Conservation (phyloP, 306 rosid genomes). For the Vicia sativa region DNA sequence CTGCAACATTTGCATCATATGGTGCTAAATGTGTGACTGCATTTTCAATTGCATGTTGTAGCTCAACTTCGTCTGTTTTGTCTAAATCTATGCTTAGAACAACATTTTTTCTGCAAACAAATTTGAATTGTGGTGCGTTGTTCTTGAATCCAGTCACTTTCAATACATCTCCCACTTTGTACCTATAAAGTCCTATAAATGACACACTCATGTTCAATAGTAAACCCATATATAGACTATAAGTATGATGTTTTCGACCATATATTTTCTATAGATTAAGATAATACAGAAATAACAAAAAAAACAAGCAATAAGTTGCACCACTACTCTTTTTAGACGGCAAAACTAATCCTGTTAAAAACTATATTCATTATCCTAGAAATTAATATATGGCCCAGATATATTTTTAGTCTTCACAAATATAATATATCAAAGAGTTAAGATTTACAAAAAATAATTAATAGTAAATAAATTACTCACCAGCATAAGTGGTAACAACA, state of each 20-base stretch:
- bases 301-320: too few relatives aligned
- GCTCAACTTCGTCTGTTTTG: constrained; percentile 89
- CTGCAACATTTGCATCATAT: constrained; percentile 62
- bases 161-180: constrained; percentile 83
- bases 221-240: not conserved
- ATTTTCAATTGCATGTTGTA: constrained; percentile 71
- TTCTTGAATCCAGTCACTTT: constrained; percentile 86
- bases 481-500: constrained; percentile 84
- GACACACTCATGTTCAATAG: constrained; percentile 25
- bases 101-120: constrained; percentile 85
- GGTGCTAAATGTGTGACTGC: constrained; percentile 64
- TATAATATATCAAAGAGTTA: not conserved
- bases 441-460: not conserved
- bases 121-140: constrained; percentile 89
- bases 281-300: too few relatives aligned
- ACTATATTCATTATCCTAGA: too few relatives aligned
- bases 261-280: too few relatives aligned
- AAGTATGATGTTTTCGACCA: too few relatives aligned
- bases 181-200: constrained; percentile 77
- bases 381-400: too few relatives aligned
- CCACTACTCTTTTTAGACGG: too few relatives aligned
- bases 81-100: constrained; percentile 83
- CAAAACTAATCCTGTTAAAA: too few relatives aligned
- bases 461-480: constrained; percentile 35
- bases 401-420: not conserved